Percentiles rank a stretch among this genome's conserved stretches.
Conservation (phyloP, 2,329 filamentous ascomycete genomes). For the Juglanconis sp. region DNA sequence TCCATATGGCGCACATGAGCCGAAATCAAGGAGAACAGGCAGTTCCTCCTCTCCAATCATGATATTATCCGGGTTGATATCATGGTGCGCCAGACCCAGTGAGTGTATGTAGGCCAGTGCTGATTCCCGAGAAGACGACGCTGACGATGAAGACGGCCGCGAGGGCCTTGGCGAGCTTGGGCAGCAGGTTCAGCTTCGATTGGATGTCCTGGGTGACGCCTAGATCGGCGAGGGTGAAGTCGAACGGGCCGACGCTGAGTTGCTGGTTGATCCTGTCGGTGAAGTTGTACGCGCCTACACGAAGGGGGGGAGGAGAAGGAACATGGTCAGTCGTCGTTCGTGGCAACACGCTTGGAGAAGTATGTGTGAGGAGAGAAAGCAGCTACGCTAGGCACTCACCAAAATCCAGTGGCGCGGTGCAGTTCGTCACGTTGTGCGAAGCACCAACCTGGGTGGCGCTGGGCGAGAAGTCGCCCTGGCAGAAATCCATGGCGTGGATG, state of each 20-base stretch:
- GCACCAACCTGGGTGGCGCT: conserved; percentile 20
- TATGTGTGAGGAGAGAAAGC: neutral
- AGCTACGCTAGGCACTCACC: conserved; percentile 10
- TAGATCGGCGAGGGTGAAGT: conserved; percentile 18
- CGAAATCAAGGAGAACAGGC: too few species aligned
- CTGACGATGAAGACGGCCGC: conserved; percentile 21
- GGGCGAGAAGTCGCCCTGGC: conserved; percentile 27
- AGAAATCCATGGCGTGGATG: conserved; percentile 27
- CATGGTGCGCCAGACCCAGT: too few species aligned
- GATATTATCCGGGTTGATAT: too few species aligned
- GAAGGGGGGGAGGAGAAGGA: too few species aligned
- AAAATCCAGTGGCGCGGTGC: conserved; percentile 22
- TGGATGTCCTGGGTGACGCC: conserved; percentile 20
- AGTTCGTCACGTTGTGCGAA: conserved; percentile 24
- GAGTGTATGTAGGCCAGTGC: too few species aligned
- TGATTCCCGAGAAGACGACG: conserved; percentile 11
- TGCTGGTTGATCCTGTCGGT: conserved; percentile 18
- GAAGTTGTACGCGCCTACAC: conserved; percentile 19
- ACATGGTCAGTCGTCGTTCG: too few species aligned
- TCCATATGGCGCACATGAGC: too few species aligned
- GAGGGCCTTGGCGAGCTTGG: conserved; percentile 20
- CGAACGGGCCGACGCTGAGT: conserved; percentile 21
- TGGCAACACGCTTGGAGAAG: neutral
- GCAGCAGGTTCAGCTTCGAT: conserved; percentile 19
- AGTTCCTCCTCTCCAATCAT: too few species aligned